Conservation (phyloP, 2,329 filamentous ascomycete genomes). For the Pleurostoma richardsiae region DNA sequence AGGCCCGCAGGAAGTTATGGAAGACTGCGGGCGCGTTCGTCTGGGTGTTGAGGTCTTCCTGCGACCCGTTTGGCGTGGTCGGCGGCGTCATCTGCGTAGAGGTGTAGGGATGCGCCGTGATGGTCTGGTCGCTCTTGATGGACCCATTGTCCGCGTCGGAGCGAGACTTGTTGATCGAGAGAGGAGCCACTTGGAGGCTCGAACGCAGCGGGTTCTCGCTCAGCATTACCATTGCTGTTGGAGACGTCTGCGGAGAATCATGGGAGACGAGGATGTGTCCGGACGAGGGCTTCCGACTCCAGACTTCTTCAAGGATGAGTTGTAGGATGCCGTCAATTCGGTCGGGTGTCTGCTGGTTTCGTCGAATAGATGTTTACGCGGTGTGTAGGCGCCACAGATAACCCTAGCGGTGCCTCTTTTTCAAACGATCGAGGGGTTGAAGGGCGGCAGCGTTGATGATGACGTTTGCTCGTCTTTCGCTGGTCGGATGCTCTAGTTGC, state of each 20-base stretch:
- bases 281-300: conserved; percentile 2
- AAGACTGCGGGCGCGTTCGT: conserved; percentile 61
- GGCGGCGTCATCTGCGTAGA: conserved; percentile 71
- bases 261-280: conserved; percentile 15
- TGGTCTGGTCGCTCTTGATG: conserved; percentile 17
- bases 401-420: no score
- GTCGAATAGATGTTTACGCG: no score
- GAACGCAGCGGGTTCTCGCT: conserved; percentile 43
- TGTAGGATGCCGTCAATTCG: not conserved
- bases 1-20: conserved; percentile 90
- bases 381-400: no score
- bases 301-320: conserved; percentile 1
- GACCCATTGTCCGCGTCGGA: conserved; percentile 20
- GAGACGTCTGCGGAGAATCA: conserved; percentile 25
- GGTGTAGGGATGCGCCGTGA: conserved; percentile 33
- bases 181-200: conserved; percentile 57
- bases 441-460: no score
- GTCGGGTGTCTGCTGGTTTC: no score
- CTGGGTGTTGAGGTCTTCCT: conserved; percentile 49
- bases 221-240: conserved; percentile 41
- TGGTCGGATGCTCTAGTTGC: no score
- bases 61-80: conserved; percentile 64
- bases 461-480: no score
- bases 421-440: no score
- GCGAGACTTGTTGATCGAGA: conserved; percentile 44